Evolutionary conservation across 257 asterid genomes (phyloP).

Genomic region (Fraxinus pennsylvanica): DNA sequence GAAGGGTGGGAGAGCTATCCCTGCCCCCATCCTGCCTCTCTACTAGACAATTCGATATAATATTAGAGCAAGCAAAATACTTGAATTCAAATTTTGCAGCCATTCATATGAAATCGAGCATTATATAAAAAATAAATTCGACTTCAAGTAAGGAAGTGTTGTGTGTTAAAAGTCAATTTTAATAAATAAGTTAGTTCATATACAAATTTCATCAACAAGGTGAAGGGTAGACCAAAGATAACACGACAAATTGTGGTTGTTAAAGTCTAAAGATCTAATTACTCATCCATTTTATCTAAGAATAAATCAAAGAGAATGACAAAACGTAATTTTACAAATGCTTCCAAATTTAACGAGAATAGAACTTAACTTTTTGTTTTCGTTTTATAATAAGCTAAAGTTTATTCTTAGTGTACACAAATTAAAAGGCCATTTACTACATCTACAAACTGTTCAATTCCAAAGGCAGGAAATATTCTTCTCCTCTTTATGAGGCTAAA

Average conservation of each 20-base stretch:
- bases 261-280: neutral
- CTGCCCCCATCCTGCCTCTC: too few relatives aligned
- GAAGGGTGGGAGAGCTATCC: too few relatives aligned
- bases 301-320: neutral
- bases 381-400: neutral
- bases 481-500: slow-evolving; percentile 44
- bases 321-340: neutral
- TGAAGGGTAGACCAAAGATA: too few relatives aligned
- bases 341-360: neutral
- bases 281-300: too few relatives aligned
- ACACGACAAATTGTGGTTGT: neutral
- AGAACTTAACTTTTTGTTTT: neutral
- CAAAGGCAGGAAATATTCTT: slow-evolving; percentile 42
- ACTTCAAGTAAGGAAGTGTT: neutral
- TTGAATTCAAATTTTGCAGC: neutral
- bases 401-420: neutral
- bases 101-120: neutral
- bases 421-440: neutral
- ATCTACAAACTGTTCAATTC: slow-evolving; percentile 1
- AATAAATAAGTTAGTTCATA: neutral
- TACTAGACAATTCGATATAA: too few relatives aligned
- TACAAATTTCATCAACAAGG: too few relatives aligned
- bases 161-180: neutral
- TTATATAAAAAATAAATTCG: neutral
- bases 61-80: neutral